Conservation (phyloP, 2,329 filamentous ascomycete species). For the Boeremia lycopersici region DNA sequence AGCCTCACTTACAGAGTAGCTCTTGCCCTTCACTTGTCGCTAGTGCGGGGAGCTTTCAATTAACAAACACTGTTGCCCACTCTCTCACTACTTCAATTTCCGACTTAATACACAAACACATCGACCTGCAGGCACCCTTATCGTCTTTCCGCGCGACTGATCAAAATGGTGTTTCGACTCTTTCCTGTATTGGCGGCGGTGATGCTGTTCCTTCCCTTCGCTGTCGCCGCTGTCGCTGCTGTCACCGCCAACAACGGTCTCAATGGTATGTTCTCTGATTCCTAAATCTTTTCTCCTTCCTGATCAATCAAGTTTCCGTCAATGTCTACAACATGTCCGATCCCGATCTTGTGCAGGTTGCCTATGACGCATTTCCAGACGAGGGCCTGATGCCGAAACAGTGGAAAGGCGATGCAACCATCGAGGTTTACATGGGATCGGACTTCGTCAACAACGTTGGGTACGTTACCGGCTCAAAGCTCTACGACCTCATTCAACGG, state of each 20-base stretch:
- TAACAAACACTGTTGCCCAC: neutral
- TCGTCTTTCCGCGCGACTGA: too few species aligned
- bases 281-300: neutral
- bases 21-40: neutral
- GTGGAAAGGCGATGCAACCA: neutral
- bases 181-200: neutral
- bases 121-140: neutral
- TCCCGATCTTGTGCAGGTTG: neutral
- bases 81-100: neutral
- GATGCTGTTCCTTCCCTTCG: neutral
- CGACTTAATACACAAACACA: neutral
- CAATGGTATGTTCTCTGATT: neutral
- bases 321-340: too few species aligned
- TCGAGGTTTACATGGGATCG: conserved; percentile 2
- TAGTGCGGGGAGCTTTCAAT: neutral
- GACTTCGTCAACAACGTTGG: neutral
- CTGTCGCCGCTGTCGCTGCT: neutral
- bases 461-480: neutral
- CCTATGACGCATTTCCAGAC: neutral
- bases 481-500: neutral
- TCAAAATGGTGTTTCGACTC: neutral
- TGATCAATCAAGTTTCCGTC: neutral
- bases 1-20: neutral
- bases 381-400: neutral
- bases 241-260: neutral